A percentile compares a stretch with the other conserved stretches of the same genome.
Conservation (phyloP, 179 eudicot genomes). For the Heliamphora pulchella region DNA sequence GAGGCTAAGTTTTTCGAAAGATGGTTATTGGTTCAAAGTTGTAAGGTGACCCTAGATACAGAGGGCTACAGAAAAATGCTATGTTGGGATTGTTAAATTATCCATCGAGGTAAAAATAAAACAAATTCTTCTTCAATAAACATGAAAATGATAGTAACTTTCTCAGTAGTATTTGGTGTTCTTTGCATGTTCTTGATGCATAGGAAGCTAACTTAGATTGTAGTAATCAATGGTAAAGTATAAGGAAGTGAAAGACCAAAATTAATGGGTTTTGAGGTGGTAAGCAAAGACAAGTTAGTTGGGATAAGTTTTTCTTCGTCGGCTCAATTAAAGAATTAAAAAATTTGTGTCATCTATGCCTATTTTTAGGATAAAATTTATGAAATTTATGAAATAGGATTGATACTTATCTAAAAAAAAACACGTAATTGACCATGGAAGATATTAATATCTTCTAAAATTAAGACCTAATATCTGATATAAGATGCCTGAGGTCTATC, state of each 20-base stretch:
- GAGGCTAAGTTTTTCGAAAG: too few relatives aligned
- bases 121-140: too few relatives aligned
- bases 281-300: background rate
- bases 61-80: too few relatives aligned
- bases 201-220: background rate
- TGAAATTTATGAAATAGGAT: background rate
- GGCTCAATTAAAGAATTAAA: background rate
- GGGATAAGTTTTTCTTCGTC: background rate
- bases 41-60: too few relatives aligned
- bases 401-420: too few relatives aligned
- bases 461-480: background rate
- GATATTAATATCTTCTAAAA: background rate
- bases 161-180: too few relatives aligned
- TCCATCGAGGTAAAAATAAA: too few relatives aligned
- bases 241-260: background rate
- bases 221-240: background rate
- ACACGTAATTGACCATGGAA: background rate
- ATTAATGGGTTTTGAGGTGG: slow-evolving; percentile 1
- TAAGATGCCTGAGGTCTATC: background rate
- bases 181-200: too few relatives aligned
- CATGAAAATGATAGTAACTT: too few relatives aligned
- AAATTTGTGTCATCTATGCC: background rate
- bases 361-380: background rate
- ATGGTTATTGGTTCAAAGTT: too few relatives aligned
- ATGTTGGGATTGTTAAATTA: too few relatives aligned